phyloP scores from a whole-genome alignment of 2,329 filamentous ascomycete genomes.

The Sporothrix sp. region DNA sequence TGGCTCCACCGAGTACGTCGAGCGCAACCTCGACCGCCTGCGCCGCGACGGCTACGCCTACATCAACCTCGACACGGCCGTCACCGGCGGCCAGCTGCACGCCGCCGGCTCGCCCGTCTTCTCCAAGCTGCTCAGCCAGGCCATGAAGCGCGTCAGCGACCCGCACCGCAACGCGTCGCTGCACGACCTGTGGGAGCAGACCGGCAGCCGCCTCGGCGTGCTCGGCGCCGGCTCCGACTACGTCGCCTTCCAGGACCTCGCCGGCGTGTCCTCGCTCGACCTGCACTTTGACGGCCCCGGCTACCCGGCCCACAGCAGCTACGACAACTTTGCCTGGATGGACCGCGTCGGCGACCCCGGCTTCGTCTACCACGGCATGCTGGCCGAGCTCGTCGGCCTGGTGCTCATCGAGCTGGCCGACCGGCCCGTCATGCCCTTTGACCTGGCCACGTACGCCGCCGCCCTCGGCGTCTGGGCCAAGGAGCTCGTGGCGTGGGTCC shows the following conservation, averaged over 20 bases:
- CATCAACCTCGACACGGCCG: conserved; percentile 79
- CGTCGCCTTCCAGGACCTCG: conserved; percentile 83
- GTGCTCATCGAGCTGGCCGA: conserved; percentile 81
- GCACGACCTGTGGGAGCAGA: conserved; percentile 63
- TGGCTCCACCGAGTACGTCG: conserved; percentile 90
- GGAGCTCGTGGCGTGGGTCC: conserved; percentile 16
- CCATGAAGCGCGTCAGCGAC: conserved; percentile 66
- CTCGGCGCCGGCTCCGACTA: conserved; percentile 73
- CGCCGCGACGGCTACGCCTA: conserved; percentile 73
- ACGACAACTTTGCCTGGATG: conserved; percentile 87
- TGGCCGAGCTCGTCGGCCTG: conserved; percentile 71
- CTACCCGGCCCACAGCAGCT: conserved; percentile 66
- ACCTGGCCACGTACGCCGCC: conserved; percentile 63
- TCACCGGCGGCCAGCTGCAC: conserved; percentile 64
- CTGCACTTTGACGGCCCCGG: conserved; percentile 52
- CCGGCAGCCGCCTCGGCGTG: conserved; percentile 50
- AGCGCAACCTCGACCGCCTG: conserved; percentile 66
- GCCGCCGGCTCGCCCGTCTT: conserved; percentile 77
- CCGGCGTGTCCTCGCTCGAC: conserved; percentile 79
- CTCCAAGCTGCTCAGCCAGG: conserved; percentile 58
- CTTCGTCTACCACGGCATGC: conserved; percentile 68
- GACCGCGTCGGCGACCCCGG: conserved; percentile 67
- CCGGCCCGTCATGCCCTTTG: conserved; percentile 70
- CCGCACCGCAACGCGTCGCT: conserved; percentile 63
- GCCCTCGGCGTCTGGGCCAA: conserved; percentile 54